Evolutionary conservation across 2,329 filamentous ascomycete species (phyloP), one percentile per base, ranked within the genome.

Genomic region (Waltergamsia citrina): DNA sequence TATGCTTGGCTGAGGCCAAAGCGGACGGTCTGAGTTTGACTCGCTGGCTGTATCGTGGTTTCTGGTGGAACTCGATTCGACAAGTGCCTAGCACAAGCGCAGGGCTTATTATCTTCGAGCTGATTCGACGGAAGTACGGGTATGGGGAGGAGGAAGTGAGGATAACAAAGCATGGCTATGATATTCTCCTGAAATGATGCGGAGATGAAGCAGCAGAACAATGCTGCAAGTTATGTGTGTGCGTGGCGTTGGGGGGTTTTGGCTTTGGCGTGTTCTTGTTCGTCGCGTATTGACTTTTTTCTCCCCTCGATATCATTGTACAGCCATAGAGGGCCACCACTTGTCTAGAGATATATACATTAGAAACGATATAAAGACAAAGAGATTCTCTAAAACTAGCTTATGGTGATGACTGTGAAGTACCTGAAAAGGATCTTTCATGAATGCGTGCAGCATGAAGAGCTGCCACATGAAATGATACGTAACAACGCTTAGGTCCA

Each of bases 21-120:
- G 48, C 59, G 0, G 69, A 78, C 34, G 69, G 73, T 0, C 65
- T 71, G 12, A 68, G 71, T 1, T 64, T 80, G 52, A 51, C 65
- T 16, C 63, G 59, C 11, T 87, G 81, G 71, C 54, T 87, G 6
- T 88, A 82, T 49, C 65, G 73, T 5, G 80, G 77, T 10, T 86
- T 87, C 51, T 76, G 81, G 67, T 74, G 73, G 70, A 78, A 71
- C 35, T 82, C 82, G 1, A 69, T 86, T 34, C 65, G 79, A 5
- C 81, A 86, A 55, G 79, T 85, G 3, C 83, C 83, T 1, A 84
- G 80, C 50, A 87, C 83, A 3, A 82, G 78, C 39, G 82, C 82
- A 0, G 83, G 81, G 0, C 52, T 88, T 38, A 84, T 88, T 43
- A 83, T 85, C 15, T 88, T 88, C 51, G 83, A 88, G 57, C 51